Evolutionary conservation across 805 yeast genomes (phyloP).

Genomic region (Martiniozyma abietophila): DNA sequence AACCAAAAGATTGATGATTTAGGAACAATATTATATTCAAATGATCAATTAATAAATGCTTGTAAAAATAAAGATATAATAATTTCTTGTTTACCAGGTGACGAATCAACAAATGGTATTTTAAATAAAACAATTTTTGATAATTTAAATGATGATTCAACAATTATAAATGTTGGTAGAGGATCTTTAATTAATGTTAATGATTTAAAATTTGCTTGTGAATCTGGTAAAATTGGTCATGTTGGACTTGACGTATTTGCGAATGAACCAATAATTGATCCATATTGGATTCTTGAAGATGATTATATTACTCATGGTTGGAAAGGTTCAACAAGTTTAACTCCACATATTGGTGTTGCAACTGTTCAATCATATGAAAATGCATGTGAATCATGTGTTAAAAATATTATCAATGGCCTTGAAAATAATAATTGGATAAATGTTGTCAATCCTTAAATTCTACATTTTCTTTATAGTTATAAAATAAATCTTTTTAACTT

Average conservation of each 20-base stretch:
- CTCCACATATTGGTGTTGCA: conserved; percentile 69
- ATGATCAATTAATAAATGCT: conserved; percentile 34
- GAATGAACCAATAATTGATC: conserved; percentile 44
- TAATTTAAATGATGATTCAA: conserved; percentile 41
- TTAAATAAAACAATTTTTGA: conserved; percentile 40
- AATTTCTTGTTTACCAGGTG: conserved; percentile 60
- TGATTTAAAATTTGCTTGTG: conserved; percentile 52
- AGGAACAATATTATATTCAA: conserved; percentile 38
- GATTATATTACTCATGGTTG: conserved; percentile 4
- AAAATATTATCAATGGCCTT: conserved; percentile 42
- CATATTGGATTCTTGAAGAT: conserved; percentile 9
- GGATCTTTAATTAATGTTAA: conserved; percentile 61
- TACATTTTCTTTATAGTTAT: too few species aligned
- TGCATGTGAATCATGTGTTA: conserved; percentile 44
- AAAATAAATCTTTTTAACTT: too few species aligned
- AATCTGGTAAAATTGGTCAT: conserved; percentile 48
- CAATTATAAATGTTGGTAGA: conserved; percentile 68
- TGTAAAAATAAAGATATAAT: conserved; percentile 38
- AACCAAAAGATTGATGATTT: conserved; percentile 27
- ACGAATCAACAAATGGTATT: conserved; percentile 46
- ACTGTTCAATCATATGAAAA: conserved; percentile 45
- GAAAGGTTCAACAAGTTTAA: conserved; percentile 42
- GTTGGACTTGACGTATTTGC: conserved; percentile 71
- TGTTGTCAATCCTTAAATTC: conserved; percentile 6
- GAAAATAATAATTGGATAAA: conserved; percentile 22